phyloP scores from a whole-genome alignment of 1,284 basidiomycete genomes.

The Kalmanozyma brasiliensis region DNA sequence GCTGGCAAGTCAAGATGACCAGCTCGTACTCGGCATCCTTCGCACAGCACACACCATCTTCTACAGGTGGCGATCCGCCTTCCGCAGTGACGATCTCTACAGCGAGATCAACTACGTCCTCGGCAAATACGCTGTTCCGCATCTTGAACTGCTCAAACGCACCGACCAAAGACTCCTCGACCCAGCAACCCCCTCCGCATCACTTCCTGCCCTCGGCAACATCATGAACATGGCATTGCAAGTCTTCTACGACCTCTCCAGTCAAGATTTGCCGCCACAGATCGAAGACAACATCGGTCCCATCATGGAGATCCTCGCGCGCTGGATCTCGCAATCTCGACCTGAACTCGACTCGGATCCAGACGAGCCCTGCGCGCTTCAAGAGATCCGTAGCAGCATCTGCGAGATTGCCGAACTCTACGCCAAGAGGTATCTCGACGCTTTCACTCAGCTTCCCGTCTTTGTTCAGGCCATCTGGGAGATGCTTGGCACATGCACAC shows the following conservation, averaged over 20 bases:
- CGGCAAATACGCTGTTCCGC: conserved; percentile 82
- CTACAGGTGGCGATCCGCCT: conserved; percentile 87
- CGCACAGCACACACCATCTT: conserved; percentile 97
- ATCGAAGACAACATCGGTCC: conserved; percentile 85
- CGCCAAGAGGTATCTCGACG: conserved; percentile 89
- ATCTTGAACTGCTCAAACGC: conserved; percentile 73
- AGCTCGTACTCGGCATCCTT: conserved; percentile 87
- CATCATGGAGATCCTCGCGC: conserved; percentile 56
- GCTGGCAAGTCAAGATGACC: conserved; percentile 83
- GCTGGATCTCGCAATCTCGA: conserved; percentile 60
- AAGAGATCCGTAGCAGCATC: conserved; percentile 87
- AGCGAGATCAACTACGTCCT: conserved; percentile 93
- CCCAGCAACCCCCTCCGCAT: conserved; percentile 64
- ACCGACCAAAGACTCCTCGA: conserved; percentile 64
- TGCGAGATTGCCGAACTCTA: conserved; percentile 94
- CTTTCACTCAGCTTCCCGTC: conserved; percentile 80
- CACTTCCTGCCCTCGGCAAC: conserved; percentile 66
- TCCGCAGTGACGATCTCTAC: conserved; percentile 87
- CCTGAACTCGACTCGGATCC: conserved; percentile 68
- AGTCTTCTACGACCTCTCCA: conserved; percentile 91
- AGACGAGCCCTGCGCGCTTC: conserved; percentile 86
- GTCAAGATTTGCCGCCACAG: conserved; percentile 92
- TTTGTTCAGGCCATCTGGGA: conserved; percentile 94
- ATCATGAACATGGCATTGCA: conserved; percentile 77
- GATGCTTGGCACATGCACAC: conserved; percentile 80